phyloP scores from a whole-genome alignment of 495 filamentous ascomycete species.

The Neurospora hispaniola region DNA sequence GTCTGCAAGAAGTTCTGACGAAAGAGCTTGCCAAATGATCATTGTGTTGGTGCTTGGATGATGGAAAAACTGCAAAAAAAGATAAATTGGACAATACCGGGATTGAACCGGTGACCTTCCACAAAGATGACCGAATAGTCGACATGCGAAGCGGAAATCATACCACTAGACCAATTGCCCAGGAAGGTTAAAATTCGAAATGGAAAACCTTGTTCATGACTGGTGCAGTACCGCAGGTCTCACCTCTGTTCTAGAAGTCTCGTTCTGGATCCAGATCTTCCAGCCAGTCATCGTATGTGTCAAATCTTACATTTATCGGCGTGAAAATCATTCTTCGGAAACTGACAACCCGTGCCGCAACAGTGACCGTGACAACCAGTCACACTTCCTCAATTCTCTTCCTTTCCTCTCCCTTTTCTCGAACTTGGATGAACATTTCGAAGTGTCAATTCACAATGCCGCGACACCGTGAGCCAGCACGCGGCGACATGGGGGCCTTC shows the following conservation, averaged over 20 bases:
- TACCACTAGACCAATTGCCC: conserved; percentile 14
- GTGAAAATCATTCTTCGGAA: not conserved
- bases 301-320: not conserved
- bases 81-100: conserved; percentile 1
- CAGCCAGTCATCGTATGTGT: not conserved
- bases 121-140: not conserved
- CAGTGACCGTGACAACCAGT: not conserved
- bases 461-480: not conserved
- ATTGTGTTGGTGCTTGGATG: not conserved
- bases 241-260: not conserved
- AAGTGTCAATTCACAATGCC: too few relatives aligned
- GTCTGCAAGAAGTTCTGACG: not conserved
- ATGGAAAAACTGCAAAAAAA: not conserved
- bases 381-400: too few relatives aligned
- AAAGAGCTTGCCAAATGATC: not conserved
- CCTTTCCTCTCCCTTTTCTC: too few relatives aligned
- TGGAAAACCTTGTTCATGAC: not conserved
- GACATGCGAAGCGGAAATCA: conserved; percentile 13
- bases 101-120: conserved; percentile 15
- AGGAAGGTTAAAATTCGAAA: not conserved
- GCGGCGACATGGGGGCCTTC: too few relatives aligned
- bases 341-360: not conserved
- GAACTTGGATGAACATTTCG: too few relatives aligned
- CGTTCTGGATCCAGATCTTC: not conserved
- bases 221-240: not conserved